Base-by-base conservation (phyloP, 495 filamentous ascomycete species). In the Penicillium antarcticum region DNA sequence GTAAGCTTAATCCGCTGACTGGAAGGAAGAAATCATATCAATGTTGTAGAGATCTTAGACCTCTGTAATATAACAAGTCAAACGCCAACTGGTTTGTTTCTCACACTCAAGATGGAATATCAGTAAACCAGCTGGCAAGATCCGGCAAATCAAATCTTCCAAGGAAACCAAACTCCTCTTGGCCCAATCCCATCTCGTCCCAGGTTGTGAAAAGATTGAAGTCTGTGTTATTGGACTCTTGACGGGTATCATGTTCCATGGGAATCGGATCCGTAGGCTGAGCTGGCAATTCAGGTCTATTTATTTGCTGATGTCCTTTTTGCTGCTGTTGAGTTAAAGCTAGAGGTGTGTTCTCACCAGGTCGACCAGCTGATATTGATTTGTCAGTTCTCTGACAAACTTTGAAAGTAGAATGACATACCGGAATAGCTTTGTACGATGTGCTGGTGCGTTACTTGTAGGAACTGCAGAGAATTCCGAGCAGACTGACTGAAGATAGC, bases 121-220 rank as follows among this genome's bases (percentile, higher is more conserved):
- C 59, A 0, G 57, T 43, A 26, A 68, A 61, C 62, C 61, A 67
- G 42, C 52, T 59, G 62, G 80, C 62, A 62, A 80, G 60, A 65
- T 68, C 66, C 1, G 57, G 57, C 17, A 69, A 41, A 52, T 67
- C 64, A 35, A 66, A 61, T 52, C 58, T 51, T 3, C 61, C 58
- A 21, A 65, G 48, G 33, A 70, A 70, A 8, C 64, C 64, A 37
- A 68, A 56, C 8, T 67, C 65, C n/a, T 63, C 62, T 19, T 60
- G 53, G 2, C 57, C 53, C 19, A 59, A 5, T 0, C 58, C 56
- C 42, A 60, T 54, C 19, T 65, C 62, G 41, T 65, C 64, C 54
- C 55, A 60, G 13, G 46, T 55, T 43, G 53, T 52, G 16, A 65
- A 56, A 0, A 52, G 52, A 41, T 61, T 60, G 17, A 48, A 50